These are phyloP conservation scores for Diaporthe velutina DNA, from an alignment of 2,329 filamentous ascomycete genomes.

Conservation along the genomic window DNA sequence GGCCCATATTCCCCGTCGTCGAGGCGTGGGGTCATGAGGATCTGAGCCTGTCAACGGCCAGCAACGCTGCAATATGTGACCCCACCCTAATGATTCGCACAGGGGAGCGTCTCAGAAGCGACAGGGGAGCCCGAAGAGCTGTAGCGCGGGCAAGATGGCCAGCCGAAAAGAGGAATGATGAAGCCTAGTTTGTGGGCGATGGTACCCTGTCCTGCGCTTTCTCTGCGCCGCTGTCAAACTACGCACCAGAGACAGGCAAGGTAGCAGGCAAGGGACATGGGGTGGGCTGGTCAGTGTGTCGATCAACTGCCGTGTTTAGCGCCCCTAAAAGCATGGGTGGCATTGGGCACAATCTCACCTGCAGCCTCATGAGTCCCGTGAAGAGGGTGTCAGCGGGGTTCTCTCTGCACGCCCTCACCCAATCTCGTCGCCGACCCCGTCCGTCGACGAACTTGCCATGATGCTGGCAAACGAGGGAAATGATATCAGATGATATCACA, in stretches of 20 bases:
- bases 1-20: constrained; percentile 22
- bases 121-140: constrained; percentile 50
- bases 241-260: background rate
- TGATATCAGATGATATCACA: constrained; percentile 30
- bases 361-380: constrained; percentile 18
- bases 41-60: constrained; percentile 26
- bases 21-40: constrained; percentile 18
- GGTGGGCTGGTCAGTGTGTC: constrained; percentile 24
- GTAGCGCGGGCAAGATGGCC: constrained; percentile 29
- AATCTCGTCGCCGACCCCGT: constrained; percentile 11
- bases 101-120: constrained; percentile 46
- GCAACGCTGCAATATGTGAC: background rate
- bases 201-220: background rate
- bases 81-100: constrained; percentile 23
- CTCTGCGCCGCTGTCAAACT: constrained; percentile 22
- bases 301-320: constrained; percentile 32
- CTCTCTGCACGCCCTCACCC: background rate
- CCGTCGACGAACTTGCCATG: background rate
- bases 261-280: constrained; percentile 3
- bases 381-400: constrained; percentile 20
- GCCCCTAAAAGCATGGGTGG: constrained; percentile 24
- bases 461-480: constrained; percentile 12
- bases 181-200: constrained; percentile 19
- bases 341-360: constrained; percentile 32
- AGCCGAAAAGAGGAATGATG: constrained; percentile 27